These are phyloP conservation scores for Mycena maculata DNA, from an alignment of 768 basidiomycete genomes.

Conservation along the genomic window DNA sequence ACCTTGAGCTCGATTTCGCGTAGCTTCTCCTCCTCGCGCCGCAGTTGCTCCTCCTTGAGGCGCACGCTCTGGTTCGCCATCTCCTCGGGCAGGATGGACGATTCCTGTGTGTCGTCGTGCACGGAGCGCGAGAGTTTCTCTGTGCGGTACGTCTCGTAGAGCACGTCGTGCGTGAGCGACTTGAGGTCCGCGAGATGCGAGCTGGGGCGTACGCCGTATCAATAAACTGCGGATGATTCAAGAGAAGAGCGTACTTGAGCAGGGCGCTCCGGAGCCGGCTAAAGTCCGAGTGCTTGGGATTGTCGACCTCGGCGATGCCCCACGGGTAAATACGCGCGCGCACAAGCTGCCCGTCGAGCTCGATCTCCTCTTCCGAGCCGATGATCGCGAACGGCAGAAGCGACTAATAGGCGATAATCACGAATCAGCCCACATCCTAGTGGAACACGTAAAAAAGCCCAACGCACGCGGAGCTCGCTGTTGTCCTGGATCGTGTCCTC, in stretches of 20 bases:
- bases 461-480: conserved; percentile 86
- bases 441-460: background rate
- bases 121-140: conserved; percentile 96
- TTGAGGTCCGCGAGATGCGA: conserved; percentile 97
- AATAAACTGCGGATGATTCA: background rate
- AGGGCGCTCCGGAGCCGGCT: conserved; percentile 91
- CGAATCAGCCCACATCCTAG: conserved; percentile 14
- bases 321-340: conserved; percentile 97
- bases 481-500: conserved; percentile 99
- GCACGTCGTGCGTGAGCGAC: conserved; percentile 90
- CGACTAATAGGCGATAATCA: conserved; percentile 59
- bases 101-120: conserved; percentile 83
- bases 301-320: conserved; percentile 99
- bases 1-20: conserved; percentile 99
- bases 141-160: conserved; percentile 97
- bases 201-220: conserved; percentile 51
- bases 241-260: conserved; percentile 70
- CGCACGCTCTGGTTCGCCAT: conserved; percentile 96
- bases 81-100: conserved; percentile 95
- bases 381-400: conserved; percentile 97
- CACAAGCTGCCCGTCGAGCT: conserved; percentile 90
- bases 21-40: conserved; percentile 96
- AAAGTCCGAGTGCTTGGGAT: conserved; percentile 99
- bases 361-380: conserved; percentile 97
- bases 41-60: conserved; percentile 98